These are phyloP conservation scores for Aspergillus amoenus DNA, from an alignment of 2,329 filamentous ascomycete species.

Conservation along the genomic window DNA sequence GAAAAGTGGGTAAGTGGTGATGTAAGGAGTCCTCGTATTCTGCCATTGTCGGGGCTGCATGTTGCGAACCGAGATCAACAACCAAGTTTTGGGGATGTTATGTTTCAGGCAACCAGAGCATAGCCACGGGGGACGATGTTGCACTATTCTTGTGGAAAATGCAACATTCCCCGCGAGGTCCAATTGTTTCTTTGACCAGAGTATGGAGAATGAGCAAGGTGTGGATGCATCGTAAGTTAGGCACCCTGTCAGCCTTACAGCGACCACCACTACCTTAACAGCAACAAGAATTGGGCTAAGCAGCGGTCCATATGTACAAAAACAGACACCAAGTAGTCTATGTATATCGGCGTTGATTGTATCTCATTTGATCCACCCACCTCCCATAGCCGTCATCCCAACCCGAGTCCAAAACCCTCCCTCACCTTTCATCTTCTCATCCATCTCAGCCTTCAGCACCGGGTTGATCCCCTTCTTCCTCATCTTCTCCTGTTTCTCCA, in stretches of 20 bases:
- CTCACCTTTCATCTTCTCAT: constrained; percentile 42
- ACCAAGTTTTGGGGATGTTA: neutral
- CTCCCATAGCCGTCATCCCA: neutral
- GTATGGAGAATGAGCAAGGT: neutral
- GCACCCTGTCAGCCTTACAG: no score
- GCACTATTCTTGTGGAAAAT: neutral
- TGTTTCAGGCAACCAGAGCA: neutral
- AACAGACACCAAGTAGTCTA: neutral
- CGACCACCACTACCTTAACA: neutral
- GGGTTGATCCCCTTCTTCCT: constrained; percentile 50
- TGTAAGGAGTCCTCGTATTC: neutral
- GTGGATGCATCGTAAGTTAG: no score
- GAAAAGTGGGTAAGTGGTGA: no score
- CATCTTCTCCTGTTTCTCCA: constrained; percentile 45
- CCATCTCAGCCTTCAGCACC: constrained; percentile 49
- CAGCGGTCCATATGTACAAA: neutral
- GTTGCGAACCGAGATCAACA: no score
- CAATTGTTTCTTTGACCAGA: neutral
- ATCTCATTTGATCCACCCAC: neutral
- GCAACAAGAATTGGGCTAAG: neutral
- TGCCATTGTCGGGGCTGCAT: no score
- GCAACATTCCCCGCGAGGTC: neutral
- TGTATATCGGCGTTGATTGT: no score
- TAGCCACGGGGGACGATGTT: neutral
- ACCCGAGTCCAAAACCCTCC: constrained; percentile 14